Evolutionary conservation across 2,329 filamentous ascomycete species (phyloP), one percentile per base, ranked within the genome.

Genomic region (Clarireedia hainanense): DNA sequence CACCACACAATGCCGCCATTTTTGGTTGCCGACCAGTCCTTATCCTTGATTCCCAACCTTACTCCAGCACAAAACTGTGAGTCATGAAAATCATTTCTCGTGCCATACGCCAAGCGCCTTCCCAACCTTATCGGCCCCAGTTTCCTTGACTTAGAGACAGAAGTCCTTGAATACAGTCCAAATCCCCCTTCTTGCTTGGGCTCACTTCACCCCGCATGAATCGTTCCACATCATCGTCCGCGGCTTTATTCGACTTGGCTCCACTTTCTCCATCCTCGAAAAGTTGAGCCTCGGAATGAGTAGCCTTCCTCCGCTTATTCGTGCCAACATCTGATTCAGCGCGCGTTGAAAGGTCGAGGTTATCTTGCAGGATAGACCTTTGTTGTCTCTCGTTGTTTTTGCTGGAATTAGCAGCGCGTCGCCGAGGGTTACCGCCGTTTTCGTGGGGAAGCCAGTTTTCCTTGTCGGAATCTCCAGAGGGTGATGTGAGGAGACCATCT

Each of bases 141-240:
- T 89, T 89, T n/a, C 91, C 92, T 72, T 95, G 89, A 65, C 90
- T 95, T 47, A 97, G 76, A 50, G 89, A 92, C 60, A 96, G 71
- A 61, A 97, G 73, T n/a, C 90, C 90, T 54, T 92, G 89, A 47
- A 96, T 86, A 67, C 90, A 95, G 68, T 95, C 90, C 70, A 95
- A 77, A 68, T 96, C 92, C 56, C 84, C 81, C 68, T 83, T 85
- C 71, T 90, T 89, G 67, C 85, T 85, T 7, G 83, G 84, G 67
- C 81, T 83, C 60, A 83, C 77, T 34, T 80, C 79, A 50, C 77
- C 77, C 36, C 77, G 75, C 85, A 94, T 91, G 70, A 92, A 91
- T 3, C 76, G 77, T 60, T 86, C 81, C 45, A 92, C 78, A 50
- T 94, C 87, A 4, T 80, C 76, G 56, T 85, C 81, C 5, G 59